Percentiles rank a stretch among this genome's conserved stretches.
phyloP scores from a whole-genome alignment of 192 early-diverging fungal genomes.

The Entomortierella beljakovae region DNA sequence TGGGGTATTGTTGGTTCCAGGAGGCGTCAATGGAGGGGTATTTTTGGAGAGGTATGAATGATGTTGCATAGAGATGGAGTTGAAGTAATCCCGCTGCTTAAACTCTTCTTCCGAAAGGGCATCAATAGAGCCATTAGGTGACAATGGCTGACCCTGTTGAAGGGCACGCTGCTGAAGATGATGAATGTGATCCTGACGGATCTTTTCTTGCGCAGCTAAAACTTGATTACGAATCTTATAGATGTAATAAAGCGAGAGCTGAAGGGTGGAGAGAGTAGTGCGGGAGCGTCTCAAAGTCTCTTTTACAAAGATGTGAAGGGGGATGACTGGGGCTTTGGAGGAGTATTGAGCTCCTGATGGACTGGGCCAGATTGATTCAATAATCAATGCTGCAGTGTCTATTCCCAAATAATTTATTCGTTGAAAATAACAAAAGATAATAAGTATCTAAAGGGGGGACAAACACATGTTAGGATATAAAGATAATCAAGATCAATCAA shows the following conservation, averaged over 20 bases:
- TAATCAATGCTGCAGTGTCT: slow-evolving; percentile 73
- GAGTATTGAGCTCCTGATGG: slow-evolving; percentile 46
- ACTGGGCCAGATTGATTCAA: slow-evolving; percentile 69
- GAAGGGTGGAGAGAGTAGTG: slow-evolving; percentile 78
- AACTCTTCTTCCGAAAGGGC: slow-evolving; percentile 26
- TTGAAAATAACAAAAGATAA: background rate
- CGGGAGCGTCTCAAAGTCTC: slow-evolving; percentile 75
- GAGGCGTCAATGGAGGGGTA: slow-evolving; percentile 50
- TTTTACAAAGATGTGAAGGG: slow-evolving; percentile 70
- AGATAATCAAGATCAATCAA: background rate
- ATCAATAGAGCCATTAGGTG: slow-evolving; percentile 29
- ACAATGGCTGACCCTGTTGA: slow-evolving; percentile 29
- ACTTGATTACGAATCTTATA: slow-evolving; percentile 66
- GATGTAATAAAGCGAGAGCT: slow-evolving; percentile 77
- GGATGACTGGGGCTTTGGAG: slow-evolving; percentile 57
- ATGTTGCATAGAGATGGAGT: slow-evolving; percentile 23
- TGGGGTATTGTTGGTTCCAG: slow-evolving; percentile 50
- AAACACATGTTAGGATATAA: background rate
- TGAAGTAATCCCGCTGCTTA: slow-evolving; percentile 45
- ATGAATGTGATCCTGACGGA: slow-evolving; percentile 45
- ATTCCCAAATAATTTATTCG: background rate
- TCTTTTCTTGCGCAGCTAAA: slow-evolving; percentile 51
- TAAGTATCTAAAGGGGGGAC: background rate
- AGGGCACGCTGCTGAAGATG: slow-evolving; percentile 28
- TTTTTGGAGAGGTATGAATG: slow-evolving; percentile 19